A percentile compares a stretch with the other conserved stretches of the same genome.
phyloP scores from a whole-genome alignment of 2,329 filamentous ascomycete species.

The Davidsoniella eucalypti region DNA sequence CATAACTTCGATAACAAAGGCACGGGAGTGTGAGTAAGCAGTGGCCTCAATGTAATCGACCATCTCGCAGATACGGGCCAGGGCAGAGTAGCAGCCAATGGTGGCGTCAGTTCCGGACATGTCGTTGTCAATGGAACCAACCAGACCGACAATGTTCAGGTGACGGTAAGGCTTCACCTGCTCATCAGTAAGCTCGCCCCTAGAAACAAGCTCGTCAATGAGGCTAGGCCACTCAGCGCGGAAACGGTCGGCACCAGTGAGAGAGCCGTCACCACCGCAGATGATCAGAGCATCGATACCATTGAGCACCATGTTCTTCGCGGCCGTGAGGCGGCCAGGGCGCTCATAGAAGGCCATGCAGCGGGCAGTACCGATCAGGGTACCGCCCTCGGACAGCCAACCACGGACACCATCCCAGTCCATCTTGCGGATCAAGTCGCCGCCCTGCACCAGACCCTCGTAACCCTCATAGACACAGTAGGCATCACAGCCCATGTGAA shows the following conservation, averaged over 20 bases:
- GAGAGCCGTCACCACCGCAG: slow-evolving; percentile 88
- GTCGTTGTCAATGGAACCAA: slow-evolving; percentile 97
- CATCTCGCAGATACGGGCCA: slow-evolving; percentile 84
- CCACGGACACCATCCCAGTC: slow-evolving; percentile 88
- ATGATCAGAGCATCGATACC: slow-evolving; percentile 95
- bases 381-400: slow-evolving; percentile 86
- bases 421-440: slow-evolving; percentile 74
- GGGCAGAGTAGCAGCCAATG: slow-evolving; percentile 88
- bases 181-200: slow-evolving; percentile 49
- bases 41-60: slow-evolving; percentile 96
- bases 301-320: slow-evolving; percentile 83
- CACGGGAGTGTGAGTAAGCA: slow-evolving; percentile 81
- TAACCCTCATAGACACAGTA: slow-evolving; percentile 87
- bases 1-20: slow-evolving; percentile 98
- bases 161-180: slow-evolving; percentile 65
- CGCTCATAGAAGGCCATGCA: slow-evolving; percentile 89
- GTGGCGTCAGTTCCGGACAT: slow-evolving; percentile 94
- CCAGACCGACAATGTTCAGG: slow-evolving; percentile 89
- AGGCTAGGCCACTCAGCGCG: slow-evolving; percentile 81
- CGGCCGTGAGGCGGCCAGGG: slow-evolving; percentile 63
- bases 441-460: slow-evolving; percentile 81
- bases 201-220: slow-evolving; percentile 66
- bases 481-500: slow-evolving; percentile 66
- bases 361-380: slow-evolving; percentile 84
- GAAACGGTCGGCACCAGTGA: slow-evolving; percentile 92